Percentiles rank a stretch among this genome's conserved stretches.
phyloP scores from a whole-genome alignment of 1,284 basidiomycete genomes.

The Heliocybe sulcata region DNA sequence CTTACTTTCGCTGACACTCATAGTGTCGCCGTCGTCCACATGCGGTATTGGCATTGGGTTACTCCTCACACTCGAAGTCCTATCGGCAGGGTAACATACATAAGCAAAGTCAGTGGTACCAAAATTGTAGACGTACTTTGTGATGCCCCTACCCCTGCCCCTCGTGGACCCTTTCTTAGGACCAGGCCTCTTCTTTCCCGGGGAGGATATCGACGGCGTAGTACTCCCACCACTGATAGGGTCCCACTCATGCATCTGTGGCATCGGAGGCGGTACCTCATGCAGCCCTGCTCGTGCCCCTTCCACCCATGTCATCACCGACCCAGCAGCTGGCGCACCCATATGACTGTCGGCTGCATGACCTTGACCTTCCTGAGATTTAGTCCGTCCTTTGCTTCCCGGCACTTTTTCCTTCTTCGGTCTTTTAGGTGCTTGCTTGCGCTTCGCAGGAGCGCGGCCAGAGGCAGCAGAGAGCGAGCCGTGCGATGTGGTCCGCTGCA shows the following conservation, averaged over 20 bases:
- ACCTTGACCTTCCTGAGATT: not conserved
- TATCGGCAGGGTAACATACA: not conserved
- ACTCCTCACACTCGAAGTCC: not conserved
- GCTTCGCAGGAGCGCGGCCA: slow-evolving; percentile 33
- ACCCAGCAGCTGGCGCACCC: slow-evolving; percentile 8
- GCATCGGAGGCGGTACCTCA: slow-evolving; percentile 7
- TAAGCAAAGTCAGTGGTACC: not conserved
- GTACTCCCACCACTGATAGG: slow-evolving; percentile 13
- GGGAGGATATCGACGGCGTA: slow-evolving; percentile 15
- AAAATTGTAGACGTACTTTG: slow-evolving; percentile 26
- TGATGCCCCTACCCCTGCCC: slow-evolving; percentile 26
- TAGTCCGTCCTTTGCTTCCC: slow-evolving; percentile 5
- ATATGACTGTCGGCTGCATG: slow-evolving; percentile 2
- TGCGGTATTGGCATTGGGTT: not conserved
- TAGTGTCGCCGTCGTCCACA: not conserved
- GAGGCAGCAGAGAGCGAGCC: not conserved
- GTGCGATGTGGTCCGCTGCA: slow-evolving; percentile 13
- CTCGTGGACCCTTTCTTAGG: slow-evolving; percentile 28
- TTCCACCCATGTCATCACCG: slow-evolving; percentile 14
- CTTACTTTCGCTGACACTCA: slow-evolving; percentile 1
- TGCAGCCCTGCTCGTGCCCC: slow-evolving; percentile 12
- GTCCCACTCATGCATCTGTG: slow-evolving; percentile 16
- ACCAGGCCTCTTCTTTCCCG: slow-evolving; percentile 30
- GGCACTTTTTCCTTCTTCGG: slow-evolving; percentile 23
- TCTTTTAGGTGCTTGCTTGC: slow-evolving; percentile 38